Percentiles rank a stretch among this genome's conserved stretches.
Conservation (phyloP, 2,329 filamentous ascomycete genomes). For the Ceratocystis colombiana region DNA sequence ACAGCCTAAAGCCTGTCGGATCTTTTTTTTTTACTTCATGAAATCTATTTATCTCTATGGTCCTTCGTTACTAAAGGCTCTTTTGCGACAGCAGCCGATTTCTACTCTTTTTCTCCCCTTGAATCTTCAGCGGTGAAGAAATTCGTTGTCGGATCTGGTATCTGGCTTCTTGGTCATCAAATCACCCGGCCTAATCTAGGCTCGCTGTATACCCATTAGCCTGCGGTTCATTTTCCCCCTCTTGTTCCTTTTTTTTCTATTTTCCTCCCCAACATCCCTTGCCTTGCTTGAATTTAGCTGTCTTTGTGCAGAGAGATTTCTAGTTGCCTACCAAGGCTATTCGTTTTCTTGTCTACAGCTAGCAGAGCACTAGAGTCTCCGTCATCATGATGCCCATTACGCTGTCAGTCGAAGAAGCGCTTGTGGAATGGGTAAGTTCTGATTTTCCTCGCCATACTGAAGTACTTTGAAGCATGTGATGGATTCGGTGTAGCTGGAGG, state of each 20-base stretch:
- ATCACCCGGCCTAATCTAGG: neutral
- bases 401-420: slow-evolving; percentile 24
- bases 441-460: neutral
- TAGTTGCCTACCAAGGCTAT: slow-evolving; percentile 14
- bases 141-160: slow-evolving; percentile 18
- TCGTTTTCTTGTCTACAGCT: slow-evolving; percentile 17
- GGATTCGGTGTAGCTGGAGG: neutral
- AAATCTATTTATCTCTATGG: neutral
- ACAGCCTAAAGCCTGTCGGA: neutral
- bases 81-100: neutral
- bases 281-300: slow-evolving; percentile 9
- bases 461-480: slow-evolving; percentile 7
- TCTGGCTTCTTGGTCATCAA: slow-evolving; percentile 15
- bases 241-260: slow-evolving; percentile 15
- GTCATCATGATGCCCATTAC: slow-evolving; percentile 19
- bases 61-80: neutral
- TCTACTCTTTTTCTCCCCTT: slow-evolving; percentile 4
- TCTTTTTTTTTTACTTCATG: neutral
- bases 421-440: slow-evolving; percentile 24
- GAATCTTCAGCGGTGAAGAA: slow-evolving; percentile 12
- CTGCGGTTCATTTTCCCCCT: neutral
- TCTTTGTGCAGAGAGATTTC: neutral
- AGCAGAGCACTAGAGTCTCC: slow-evolving; percentile 13
- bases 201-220: slow-evolving; percentile 7
- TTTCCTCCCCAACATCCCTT: slow-evolving; percentile 12